Conservation (phyloP, 1,284 basidiomycete genomes). For the Cryptococcus wingfieldii region DNA sequence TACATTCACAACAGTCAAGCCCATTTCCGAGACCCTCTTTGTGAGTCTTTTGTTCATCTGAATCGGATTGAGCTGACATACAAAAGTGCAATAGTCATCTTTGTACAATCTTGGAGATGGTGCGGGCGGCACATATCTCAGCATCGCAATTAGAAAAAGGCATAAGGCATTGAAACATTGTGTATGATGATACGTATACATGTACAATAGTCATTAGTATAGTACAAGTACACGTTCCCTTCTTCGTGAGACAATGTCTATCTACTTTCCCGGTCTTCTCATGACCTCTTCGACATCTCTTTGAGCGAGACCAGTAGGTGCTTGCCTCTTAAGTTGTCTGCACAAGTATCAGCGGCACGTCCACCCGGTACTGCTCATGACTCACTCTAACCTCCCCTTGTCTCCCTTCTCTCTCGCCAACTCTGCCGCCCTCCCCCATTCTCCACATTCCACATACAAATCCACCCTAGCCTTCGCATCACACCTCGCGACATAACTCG, state of each 20-base stretch:
- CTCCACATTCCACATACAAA: constrained; percentile 78
- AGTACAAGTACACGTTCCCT: too few species aligned
- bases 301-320: constrained; percentile 70
- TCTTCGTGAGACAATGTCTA: not conserved
- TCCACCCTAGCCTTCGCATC: constrained; percentile 77
- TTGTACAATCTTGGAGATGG: not conserved
- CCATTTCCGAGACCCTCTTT: constrained; percentile 61
- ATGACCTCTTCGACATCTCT: constrained; percentile 69
- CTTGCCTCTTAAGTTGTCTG: constrained; percentile 64
- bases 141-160: too few species aligned
- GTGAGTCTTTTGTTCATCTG: constrained; percentile 21
- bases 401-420: constrained; percentile 82
- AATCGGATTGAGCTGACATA: not conserved
- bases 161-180: too few species aligned
- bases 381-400: constrained; percentile 74
- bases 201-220: not conserved
- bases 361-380: constrained; percentile 17
- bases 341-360: not conserved
- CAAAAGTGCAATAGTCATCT: not conserved
- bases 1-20: constrained; percentile 77
- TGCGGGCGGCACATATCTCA: not conserved
- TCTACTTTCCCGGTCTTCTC: constrained; percentile 27
- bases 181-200: not conserved
- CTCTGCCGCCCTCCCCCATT: constrained; percentile 80
- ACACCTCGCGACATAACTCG: constrained; percentile 70